Base-by-base conservation (phyloP, 2,329 filamentous ascomycete genomes). In the Coleophoma eucalyptorum region DNA sequence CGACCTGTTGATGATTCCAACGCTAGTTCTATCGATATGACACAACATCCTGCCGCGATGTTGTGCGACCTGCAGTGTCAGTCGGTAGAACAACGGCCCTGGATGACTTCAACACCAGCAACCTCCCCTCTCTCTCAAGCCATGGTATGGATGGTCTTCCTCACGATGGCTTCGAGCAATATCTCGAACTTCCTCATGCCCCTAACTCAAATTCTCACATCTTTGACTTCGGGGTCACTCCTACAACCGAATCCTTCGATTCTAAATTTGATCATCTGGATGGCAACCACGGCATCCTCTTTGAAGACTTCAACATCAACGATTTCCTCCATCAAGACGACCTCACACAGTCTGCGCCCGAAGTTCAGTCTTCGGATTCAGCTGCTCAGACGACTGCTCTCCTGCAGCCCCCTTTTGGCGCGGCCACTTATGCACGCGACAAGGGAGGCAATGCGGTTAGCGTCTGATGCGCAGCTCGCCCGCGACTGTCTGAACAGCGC, bases 31-130 rank as follows among this genome's bases (percentile, higher is more conserved):
- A 80, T 89, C 84, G 90, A 95, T 81, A 76, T 83, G 94, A 94
- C 92, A 97, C 94, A 97, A 97, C 92, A 95, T 96, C 92, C 94
- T 97, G 94, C 94, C 81, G 94, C 82, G 92, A 87, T 97, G 93
- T 97, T 97, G 94, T 97, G 87, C 71, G 94, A 96, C 94, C 94
- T 96, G 94, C 94, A 88, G 94, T 99, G 94, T 97, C 94, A 84
- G 86, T 93, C 89, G 87, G 82, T 76, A 78, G 80, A 58, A 57
- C 59, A 59, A 54, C 53, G 59, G 62, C 61, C 58, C 56, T 67
- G 64, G 64, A 65, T 57, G 60, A 50, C 42, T 59, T 60, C 57
- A 45, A 50, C 48, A 38, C 49, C 62, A 50, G 50, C 55, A 20
- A 57, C 65, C 65, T 26, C 26, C 26, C 26, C 26, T 26, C 26